These are phyloP conservation scores for Annona squamosa DNA, from an alignment of 164 flowering plant species.

Conservation along the genomic window DNA sequence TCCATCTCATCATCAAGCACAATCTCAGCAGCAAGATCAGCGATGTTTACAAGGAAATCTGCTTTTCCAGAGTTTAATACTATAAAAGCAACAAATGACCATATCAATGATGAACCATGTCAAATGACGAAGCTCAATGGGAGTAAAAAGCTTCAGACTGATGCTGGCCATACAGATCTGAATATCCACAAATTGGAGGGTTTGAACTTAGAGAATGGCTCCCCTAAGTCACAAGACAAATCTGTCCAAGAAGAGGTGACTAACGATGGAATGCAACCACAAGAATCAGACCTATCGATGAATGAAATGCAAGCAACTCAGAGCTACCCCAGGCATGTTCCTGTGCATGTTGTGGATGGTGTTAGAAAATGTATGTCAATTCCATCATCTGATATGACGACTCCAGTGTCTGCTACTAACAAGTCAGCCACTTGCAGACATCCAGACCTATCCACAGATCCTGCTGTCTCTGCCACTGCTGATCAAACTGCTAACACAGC, in stretches of 20 bases:
- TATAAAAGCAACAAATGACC: slow-evolving; percentile 24
- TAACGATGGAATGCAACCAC: slow-evolving; percentile 19
- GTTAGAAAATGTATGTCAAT: slow-evolving; percentile 24
- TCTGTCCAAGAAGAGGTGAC: slow-evolving; percentile 15
- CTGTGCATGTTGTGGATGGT: slow-evolving; percentile 58
- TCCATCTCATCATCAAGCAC: slow-evolving; percentile 39
- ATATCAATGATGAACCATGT: slow-evolving; percentile 26
- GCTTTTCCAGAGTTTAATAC: slow-evolving; percentile 37
- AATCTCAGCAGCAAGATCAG: slow-evolving; percentile 17
- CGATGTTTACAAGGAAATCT: slow-evolving; percentile 20
- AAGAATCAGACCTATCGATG: slow-evolving; percentile 15
- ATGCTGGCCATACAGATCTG: slow-evolving; percentile 20
- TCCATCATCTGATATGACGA: slow-evolving; percentile 22
- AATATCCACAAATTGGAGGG: slow-evolving; percentile 24
- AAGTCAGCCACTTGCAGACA: slow-evolving; percentile 29
- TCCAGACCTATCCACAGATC: slow-evolving; percentile 23
- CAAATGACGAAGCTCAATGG: slow-evolving; percentile 19
- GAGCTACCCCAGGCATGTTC: slow-evolving; percentile 58
- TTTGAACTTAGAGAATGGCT: slow-evolving; percentile 16
- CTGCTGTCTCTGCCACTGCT: slow-evolving; percentile 33
- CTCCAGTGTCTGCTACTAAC: slow-evolving; percentile 31
- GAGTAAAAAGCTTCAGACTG: slow-evolving; percentile 22
- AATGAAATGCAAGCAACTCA: slow-evolving; percentile 37
- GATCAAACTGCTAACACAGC: slow-evolving; percentile 34
- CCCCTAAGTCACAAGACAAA: slow-evolving; percentile 19